Base-by-base conservation (phyloP, 352 stramenopile species). In the Pythium utonaiense region DNA sequence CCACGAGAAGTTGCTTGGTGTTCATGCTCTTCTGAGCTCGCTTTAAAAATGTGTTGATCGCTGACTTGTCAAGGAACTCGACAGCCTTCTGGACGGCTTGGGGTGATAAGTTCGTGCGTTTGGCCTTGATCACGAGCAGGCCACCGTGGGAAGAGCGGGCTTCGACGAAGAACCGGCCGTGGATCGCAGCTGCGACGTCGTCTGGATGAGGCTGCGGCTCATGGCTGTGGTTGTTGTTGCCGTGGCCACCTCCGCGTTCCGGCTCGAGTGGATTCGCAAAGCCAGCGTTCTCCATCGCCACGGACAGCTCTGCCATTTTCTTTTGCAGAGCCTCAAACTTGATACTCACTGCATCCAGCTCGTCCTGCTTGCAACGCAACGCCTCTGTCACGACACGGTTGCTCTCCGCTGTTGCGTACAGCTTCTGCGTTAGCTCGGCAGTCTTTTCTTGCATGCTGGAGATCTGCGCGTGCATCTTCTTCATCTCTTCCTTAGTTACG, bases 381-480 rank as follows among this genome's bases (percentile, higher is more conserved):
- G 94, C 93, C 64, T 98, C 88, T 0, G 87, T 97, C 14, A 98
- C 87, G 6, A 98, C 86, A 13, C 92, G 89, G 38, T 97, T 97
- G 71, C 80, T 97, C 61, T 98, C 92, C 33, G 92, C 89, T 1
- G 91, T 93, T 3, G 91, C 67, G 30, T 90, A 79, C 13, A 98
- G 78, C 63, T 98, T 97, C 5, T 80, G 74, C 17, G 93, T 83
- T 14, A 98, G 71, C 53, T 97, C 90, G n/a, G 89, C 78, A 38
- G 77, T 85, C 64, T 95, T 89, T 56, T 97, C 88, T 50, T 93
- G 86, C 27, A 97, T 60, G 25, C 74, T 95, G 24, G 89, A 79
- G 42, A 98, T 80, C 63, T 98, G 92, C 13, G 84, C 88, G 44
- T 97, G 77, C 50, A 98, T 89, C 60, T 98, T 98, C 73, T 98